Evolutionary conservation across 2,329 filamentous ascomycete genomes (phyloP).

Genomic region (Dothiorella sarmentorum): DNA sequence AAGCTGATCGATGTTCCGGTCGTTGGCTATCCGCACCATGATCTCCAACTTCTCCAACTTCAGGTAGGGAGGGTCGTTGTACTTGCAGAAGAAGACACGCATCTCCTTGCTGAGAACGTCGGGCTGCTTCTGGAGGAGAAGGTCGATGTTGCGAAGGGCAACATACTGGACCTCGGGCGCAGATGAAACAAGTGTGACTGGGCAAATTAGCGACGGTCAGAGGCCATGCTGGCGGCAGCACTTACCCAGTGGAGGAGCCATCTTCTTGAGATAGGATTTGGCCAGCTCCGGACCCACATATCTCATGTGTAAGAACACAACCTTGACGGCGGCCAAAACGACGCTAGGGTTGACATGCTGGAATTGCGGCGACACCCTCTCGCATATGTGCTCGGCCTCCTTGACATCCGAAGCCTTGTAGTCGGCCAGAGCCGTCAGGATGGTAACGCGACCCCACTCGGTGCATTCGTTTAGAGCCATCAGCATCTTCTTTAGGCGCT

Average conservation of each 20-base stretch:
- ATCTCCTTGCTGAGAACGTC: slow-evolving; percentile 97
- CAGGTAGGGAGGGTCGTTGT: slow-evolving; percentile 96
- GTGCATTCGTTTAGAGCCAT: slow-evolving; percentile 98
- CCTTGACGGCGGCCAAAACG: slow-evolving; percentile 94
- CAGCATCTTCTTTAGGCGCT: slow-evolving; percentile 88
- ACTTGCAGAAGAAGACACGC: slow-evolving; percentile 99
- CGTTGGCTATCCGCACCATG: slow-evolving; percentile 98
- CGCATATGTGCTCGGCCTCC: slow-evolving; percentile 97
- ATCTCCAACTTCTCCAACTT: slow-evolving; percentile 98
- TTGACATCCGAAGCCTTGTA: slow-evolving; percentile 86
- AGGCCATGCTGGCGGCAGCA: slow-evolving; percentile 16
- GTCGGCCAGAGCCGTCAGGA: slow-evolving; percentile 82
- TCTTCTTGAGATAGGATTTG: slow-evolving; percentile 91
- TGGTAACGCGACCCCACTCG: slow-evolving; percentile 95
- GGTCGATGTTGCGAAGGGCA: slow-evolving; percentile 90
- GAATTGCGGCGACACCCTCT: slow-evolving; percentile 92
- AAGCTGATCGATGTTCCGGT: slow-evolving; percentile 92
- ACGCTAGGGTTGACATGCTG: slow-evolving; percentile 98
- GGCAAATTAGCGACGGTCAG: slow-evolving; percentile 25
- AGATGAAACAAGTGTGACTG: slow-evolving; percentile 92
- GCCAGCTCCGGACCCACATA: slow-evolving; percentile 73
- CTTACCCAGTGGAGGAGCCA: slow-evolving; percentile 89
- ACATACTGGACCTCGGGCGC: slow-evolving; percentile 98
- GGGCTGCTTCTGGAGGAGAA: slow-evolving; percentile 90
- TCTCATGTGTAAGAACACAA: slow-evolving; percentile 95